Percentiles rank a stretch among this genome's conserved stretches.
phyloP scores from a whole-genome alignment of 768 basidiomycete genomes.

The Trametes cinnabarina region DNA sequence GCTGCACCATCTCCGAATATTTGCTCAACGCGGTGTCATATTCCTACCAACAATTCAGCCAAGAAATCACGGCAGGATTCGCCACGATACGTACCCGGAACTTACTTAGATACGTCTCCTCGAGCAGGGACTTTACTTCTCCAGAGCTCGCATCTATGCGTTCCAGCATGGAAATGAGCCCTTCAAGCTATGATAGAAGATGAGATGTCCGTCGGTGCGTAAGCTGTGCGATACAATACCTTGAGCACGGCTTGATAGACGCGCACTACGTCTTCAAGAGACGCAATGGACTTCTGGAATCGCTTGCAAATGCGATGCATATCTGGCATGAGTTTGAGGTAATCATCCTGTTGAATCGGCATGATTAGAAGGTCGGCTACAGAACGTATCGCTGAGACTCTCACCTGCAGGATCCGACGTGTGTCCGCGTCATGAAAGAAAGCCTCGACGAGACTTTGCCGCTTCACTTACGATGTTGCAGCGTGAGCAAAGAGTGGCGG shows the following conservation, averaged over 20 bases:
- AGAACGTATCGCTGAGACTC: too few relatives aligned
- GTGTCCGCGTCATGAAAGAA: slow-evolving; percentile 78
- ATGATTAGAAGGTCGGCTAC: too few relatives aligned
- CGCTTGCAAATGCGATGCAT: slow-evolving; percentile 88
- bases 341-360: slow-evolving; percentile 70
- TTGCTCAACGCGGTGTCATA: slow-evolving; percentile 62
- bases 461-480: slow-evolving; percentile 53
- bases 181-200: slow-evolving; percentile 55
- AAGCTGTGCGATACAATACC: slow-evolving; percentile 37
- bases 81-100: slow-evolving; percentile 48
- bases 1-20: slow-evolving; percentile 92
- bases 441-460: slow-evolving; percentile 84
- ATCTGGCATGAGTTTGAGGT: slow-evolving; percentile 89
- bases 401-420: slow-evolving; percentile 71
- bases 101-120: slow-evolving; percentile 61
- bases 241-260: slow-evolving; percentile 91
- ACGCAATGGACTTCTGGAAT: slow-evolving; percentile 80
- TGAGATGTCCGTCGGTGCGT: not conserved
- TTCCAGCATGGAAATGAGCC: slow-evolving; percentile 65
- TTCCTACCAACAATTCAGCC: slow-evolving; percentile 41
- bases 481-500: not conserved
- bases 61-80: not conserved
- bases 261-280: slow-evolving; percentile 91
- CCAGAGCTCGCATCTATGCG: slow-evolving; percentile 44
- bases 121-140: slow-evolving; percentile 54